These are phyloP conservation scores for Neonectria sp. DNA, from an alignment of 2,329 filamentous ascomycete species.

Conservation along the genomic window DNA sequence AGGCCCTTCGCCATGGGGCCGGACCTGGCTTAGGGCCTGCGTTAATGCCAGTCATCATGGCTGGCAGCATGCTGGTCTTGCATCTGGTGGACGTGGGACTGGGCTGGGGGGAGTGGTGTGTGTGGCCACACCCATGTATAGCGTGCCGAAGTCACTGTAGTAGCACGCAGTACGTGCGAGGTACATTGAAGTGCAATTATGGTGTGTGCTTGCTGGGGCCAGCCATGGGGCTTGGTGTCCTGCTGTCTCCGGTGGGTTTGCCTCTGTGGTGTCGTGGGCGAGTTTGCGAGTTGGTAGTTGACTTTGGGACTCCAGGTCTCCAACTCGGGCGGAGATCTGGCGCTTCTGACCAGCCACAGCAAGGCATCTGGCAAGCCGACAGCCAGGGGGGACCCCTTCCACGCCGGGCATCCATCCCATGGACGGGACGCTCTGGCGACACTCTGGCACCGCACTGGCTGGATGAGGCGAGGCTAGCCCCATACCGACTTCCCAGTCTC, in stretches of 20 bases:
- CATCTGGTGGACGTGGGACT: slow-evolving; percentile 31
- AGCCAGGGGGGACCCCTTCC: slow-evolving; percentile 11
- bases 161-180: background rate
- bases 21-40: slow-evolving; percentile 46
- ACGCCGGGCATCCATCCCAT: slow-evolving; percentile 2
- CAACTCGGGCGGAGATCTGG: slow-evolving; percentile 28
- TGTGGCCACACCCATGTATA: background rate
- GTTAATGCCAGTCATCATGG: slow-evolving; percentile 50
- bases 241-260: no score
- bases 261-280: slow-evolving; percentile 1
- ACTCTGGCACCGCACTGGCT: slow-evolving; percentile 3
- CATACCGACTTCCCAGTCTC: no score
- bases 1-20: slow-evolving; percentile 43
- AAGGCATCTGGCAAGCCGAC: slow-evolving; percentile 21
- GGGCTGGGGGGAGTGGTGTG: slow-evolving; percentile 4
- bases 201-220: background rate
- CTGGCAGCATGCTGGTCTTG: slow-evolving; percentile 42
- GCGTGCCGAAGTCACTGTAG: background rate
- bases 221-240: no score
- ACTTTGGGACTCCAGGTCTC: slow-evolving; percentile 11
- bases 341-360: slow-evolving; percentile 25
- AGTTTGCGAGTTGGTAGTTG: slow-evolving; percentile 9
- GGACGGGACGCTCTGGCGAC: background rate
- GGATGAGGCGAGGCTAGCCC: background rate
- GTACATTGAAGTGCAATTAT: background rate